phyloP scores from a whole-genome alignment of 1,284 basidiomycete species.

The Moesziomyces aphidis region DNA sequence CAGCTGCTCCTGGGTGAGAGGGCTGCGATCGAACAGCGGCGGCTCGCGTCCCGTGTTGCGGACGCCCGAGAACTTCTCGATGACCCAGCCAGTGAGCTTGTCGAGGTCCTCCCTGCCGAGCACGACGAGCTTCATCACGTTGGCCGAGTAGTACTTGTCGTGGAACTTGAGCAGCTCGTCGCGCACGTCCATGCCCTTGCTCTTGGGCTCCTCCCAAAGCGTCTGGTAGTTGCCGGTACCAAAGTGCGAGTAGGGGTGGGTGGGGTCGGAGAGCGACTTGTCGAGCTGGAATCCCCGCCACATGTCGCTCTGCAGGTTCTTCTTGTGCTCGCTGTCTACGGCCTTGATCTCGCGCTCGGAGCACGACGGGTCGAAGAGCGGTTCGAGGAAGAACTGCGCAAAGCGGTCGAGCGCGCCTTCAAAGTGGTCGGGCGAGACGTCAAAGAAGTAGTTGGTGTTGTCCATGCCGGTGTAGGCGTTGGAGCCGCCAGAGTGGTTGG shows the following conservation, averaged over 20 bases:
- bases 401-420: slow-evolving; percentile 89
- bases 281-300: slow-evolving; percentile 98
- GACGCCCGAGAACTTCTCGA: slow-evolving; percentile 81
- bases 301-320: slow-evolving; percentile 93
- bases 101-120: slow-evolving; percentile 90
- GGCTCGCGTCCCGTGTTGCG: slow-evolving; percentile 76
- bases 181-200: slow-evolving; percentile 83
- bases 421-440: slow-evolving; percentile 86
- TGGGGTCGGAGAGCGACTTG: slow-evolving; percentile 81
- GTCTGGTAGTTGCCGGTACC: slow-evolving; percentile 90
- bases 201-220: slow-evolving; percentile 75
- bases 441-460: slow-evolving; percentile 94
- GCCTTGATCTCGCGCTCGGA: slow-evolving; percentile 95
- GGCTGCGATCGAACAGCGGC: slow-evolving; percentile 81
- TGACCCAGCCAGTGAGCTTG: slow-evolving; percentile 78
- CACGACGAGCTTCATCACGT: slow-evolving; percentile 91
- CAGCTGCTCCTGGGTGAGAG: slow-evolving; percentile 67
- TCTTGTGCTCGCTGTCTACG: slow-evolving; percentile 98
- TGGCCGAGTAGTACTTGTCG: slow-evolving; percentile 89
- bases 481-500: slow-evolving; percentile 88
- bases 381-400: slow-evolving; percentile 92
- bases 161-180: slow-evolving; percentile 95
- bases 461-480: slow-evolving; percentile 95
- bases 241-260: slow-evolving; percentile 93
- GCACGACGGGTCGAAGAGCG: slow-evolving; percentile 89